Percentiles rank a stretch among this genome's conserved stretches.
Conservation (phyloP, 73 alveolate species). For the Breviolum minutum region DNA sequence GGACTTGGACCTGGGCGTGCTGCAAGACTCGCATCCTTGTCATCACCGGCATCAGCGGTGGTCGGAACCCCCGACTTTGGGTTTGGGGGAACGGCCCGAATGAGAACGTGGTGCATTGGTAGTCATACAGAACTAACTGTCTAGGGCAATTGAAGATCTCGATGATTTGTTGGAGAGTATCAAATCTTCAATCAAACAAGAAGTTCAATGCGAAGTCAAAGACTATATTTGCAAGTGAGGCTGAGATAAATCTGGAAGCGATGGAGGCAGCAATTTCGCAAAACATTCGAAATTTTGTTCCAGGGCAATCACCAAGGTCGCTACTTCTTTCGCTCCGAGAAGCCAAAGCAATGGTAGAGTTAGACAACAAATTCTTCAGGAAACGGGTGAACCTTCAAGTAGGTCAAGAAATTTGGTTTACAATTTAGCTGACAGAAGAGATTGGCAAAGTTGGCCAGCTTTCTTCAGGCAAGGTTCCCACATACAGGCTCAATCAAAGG, state of each 20-base stretch:
- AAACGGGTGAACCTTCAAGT: too few species aligned
- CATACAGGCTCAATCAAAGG: too few species aligned
- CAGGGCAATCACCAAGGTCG: background rate
- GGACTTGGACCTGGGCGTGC: constrained; percentile 10
- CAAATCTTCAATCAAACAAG: background rate
- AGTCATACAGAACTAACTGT: background rate
- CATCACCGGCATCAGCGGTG: background rate
- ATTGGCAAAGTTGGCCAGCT: too few species aligned
- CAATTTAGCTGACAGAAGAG: too few species aligned
- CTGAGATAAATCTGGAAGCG: constrained; percentile 7
- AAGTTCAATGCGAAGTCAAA: background rate
- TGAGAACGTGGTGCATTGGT: background rate
- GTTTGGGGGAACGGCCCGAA: background rate
- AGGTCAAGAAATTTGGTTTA: too few species aligned
- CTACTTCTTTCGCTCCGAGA: background rate
- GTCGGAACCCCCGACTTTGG: background rate
- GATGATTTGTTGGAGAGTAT: background rate
- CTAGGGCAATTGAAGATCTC: background rate
- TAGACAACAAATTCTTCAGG: too few species aligned
- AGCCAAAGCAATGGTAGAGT: too few species aligned
- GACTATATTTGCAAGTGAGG: background rate
- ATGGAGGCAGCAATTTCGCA: background rate
- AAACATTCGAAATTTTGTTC: too few species aligned
- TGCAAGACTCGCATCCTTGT: background rate
- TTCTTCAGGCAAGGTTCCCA: too few species aligned